Percentiles rank a stretch among this genome's conserved stretches.
These are phyloP conservation scores for Talaromyces sp. DNA, from an alignment of 2,329 filamentous ascomycete genomes.

Conservation along the genomic window DNA sequence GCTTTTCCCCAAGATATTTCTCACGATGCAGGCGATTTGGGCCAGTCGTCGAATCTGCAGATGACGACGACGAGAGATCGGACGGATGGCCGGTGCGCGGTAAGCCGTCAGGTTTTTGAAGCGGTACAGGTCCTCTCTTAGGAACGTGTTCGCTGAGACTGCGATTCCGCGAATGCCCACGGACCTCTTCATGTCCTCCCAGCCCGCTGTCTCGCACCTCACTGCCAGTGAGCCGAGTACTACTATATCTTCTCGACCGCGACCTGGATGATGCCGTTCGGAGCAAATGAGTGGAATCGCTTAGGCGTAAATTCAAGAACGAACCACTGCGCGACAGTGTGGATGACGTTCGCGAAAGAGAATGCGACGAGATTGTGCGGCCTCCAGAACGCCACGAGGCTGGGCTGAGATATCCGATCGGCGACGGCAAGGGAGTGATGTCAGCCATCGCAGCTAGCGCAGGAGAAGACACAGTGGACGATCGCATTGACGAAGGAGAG, in stretches of 20 bases:
- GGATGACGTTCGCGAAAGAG: slow-evolving; percentile 43
- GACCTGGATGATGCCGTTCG: slow-evolving; percentile 31
- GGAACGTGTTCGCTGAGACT: slow-evolving; percentile 88
- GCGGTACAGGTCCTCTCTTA: slow-evolving; percentile 64
- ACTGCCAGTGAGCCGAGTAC: slow-evolving; percentile 31
- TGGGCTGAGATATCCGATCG: slow-evolving; percentile 52
- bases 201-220: slow-evolving; percentile 22
- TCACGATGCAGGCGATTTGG: slow-evolving; percentile 64
- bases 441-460: slow-evolving; percentile 73
- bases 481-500: slow-evolving; percentile 61
- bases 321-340: slow-evolving; percentile 38
- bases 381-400: slow-evolving; percentile 51
- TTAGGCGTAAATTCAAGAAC: slow-evolving; percentile 32
- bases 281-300: slow-evolving; percentile 36
- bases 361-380: slow-evolving; percentile 56
- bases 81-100: slow-evolving; percentile 54
- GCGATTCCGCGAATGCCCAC: slow-evolving; percentile 65
- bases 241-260: slow-evolving; percentile 40
- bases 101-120: slow-evolving; percentile 68
- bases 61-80: slow-evolving; percentile 45
- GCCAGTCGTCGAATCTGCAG: slow-evolving; percentile 43
- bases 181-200: slow-evolving; percentile 27
- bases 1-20: slow-evolving; percentile 71
- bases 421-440: slow-evolving; percentile 75
- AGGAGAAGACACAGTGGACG: slow-evolving; percentile 63